Conservation (phyloP, 2,329 filamentous ascomycete species). For the Aspergillus pseudoviridinutans region DNA sequence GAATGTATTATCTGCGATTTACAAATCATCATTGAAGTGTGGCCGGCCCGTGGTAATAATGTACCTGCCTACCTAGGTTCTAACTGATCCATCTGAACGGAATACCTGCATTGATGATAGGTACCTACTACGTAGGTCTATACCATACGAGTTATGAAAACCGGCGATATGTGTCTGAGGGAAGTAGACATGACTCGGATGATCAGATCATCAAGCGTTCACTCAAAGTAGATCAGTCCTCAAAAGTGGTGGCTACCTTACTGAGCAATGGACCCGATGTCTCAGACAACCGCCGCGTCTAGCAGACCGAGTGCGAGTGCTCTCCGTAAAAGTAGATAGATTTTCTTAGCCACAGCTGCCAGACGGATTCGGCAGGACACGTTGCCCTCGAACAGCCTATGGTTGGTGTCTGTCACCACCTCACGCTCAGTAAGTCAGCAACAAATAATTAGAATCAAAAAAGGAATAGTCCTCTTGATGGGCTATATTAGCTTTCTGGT, state of each 20-base stretch:
- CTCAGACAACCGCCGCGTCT: too few relatives aligned
- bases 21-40: background rate
- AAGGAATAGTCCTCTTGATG: background rate
- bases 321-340: background rate
- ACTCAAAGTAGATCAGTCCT: background rate
- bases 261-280: too few relatives aligned
- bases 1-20: background rate
- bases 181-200: background rate
- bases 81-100: background rate
- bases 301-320: background rate
- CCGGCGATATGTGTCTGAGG: background rate
- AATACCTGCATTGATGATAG: background rate
- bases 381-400: constrained; percentile 5
- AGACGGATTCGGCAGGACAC: constrained; percentile 1
- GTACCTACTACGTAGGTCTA: background rate
- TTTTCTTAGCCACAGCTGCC: too few relatives aligned
- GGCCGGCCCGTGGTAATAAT: background rate
- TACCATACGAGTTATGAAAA: background rate
- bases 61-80: background rate
- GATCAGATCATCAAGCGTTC: background rate
- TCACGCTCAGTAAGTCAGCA: background rate
- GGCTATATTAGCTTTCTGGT: background rate
- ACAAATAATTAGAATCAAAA: background rate
- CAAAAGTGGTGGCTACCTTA: background rate
- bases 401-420: constrained; percentile 6